Evolutionary conservation across 768 basidiomycete species (phyloP).

Genomic region (Panellus pusillus): DNA sequence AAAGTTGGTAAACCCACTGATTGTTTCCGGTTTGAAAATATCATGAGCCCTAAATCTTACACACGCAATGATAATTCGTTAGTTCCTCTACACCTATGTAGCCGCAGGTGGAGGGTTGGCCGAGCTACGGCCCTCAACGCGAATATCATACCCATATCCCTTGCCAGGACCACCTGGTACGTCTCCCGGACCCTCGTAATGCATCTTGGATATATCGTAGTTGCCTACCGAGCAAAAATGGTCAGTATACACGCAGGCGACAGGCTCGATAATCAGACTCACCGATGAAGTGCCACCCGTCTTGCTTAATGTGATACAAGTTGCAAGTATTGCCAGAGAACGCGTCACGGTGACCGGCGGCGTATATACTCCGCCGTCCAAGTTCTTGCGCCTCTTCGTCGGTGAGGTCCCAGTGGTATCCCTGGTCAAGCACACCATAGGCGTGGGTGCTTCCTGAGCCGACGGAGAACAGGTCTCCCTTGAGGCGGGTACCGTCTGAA

Average conservation of each 20-base stretch:
- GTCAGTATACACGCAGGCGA: background rate
- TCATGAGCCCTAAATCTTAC: too few relatives aligned
- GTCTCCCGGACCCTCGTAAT: constrained; percentile 84
- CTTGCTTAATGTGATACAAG: constrained; percentile 91
- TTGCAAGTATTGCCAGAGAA: constrained; percentile 97
- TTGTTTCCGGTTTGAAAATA: too few relatives aligned
- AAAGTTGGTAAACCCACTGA: too few relatives aligned
- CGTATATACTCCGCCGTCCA: constrained; percentile 90
- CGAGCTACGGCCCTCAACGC: constrained; percentile 58
- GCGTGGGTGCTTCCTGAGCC: constrained; percentile 98
- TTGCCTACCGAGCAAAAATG: constrained; percentile 56
- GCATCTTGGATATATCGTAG: constrained; percentile 87
- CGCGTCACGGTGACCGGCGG: constrained; percentile 95
- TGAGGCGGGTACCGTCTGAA: constrained; percentile 92
- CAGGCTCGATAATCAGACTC: constrained; percentile 26
- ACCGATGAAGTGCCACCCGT: constrained; percentile 97
- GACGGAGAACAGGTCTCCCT: constrained; percentile 97
- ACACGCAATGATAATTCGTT: too few relatives aligned
- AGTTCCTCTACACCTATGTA: constrained; percentile 10
- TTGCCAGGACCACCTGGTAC: constrained; percentile 59
- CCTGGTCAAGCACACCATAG: constrained; percentile 98
- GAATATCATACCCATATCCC: constrained; percentile 81
- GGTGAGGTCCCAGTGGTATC: constrained; percentile 88
- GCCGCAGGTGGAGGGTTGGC: constrained; percentile 44
- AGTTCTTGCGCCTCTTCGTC: constrained; percentile 95